A percentile compares a stretch with the other conserved stretches of the same genome.
phyloP scores from a whole-genome alignment of 371 early-diverging fungal genomes.

The Spraguea lophii region DNA sequence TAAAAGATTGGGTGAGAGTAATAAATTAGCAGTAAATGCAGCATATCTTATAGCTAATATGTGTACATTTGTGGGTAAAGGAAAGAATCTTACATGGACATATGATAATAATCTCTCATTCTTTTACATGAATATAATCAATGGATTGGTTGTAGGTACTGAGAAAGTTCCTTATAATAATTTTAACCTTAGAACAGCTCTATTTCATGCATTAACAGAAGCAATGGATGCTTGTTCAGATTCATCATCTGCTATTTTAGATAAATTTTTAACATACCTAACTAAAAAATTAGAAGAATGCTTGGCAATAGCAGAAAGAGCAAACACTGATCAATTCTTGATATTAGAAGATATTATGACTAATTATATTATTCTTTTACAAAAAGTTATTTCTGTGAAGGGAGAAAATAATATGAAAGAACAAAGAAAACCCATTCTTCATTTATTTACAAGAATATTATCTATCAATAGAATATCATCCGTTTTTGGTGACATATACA shows the following conservation, averaged over 20 bases:
- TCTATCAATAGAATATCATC: neutral
- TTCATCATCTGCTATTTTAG: conserved; percentile 3
- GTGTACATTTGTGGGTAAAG: conserved; percentile 7
- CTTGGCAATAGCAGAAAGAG: conserved; percentile 4
- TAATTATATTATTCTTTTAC: conserved; percentile 30
- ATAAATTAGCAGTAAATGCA: conserved; percentile 19
- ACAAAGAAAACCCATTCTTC: neutral
- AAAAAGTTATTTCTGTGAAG: conserved; percentile 4
- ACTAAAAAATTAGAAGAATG: conserved; percentile 13
- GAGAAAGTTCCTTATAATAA: conserved; percentile 12
- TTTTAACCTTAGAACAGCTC: conserved; percentile 23
- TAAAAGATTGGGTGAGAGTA: conserved; percentile 3
- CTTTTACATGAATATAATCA: conserved; percentile 22
- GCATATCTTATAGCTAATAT: conserved; percentile 23
- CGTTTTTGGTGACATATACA: conserved; percentile 39
- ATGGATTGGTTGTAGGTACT: conserved; percentile 8
- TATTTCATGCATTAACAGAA: conserved; percentile 28
- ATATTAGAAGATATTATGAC: conserved; percentile 36
- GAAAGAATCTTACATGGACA: neutral
- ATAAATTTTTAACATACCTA: conserved; percentile 14
- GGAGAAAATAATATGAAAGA: neutral
- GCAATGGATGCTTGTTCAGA: conserved; percentile 5
- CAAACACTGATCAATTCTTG: conserved; percentile 6
- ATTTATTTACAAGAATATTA: conserved; percentile 21
- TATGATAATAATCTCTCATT: conserved; percentile 9